phyloP scores from a whole-genome alignment of 2,329 filamentous ascomycete species.

The Fusarium xyrophilum region DNA sequence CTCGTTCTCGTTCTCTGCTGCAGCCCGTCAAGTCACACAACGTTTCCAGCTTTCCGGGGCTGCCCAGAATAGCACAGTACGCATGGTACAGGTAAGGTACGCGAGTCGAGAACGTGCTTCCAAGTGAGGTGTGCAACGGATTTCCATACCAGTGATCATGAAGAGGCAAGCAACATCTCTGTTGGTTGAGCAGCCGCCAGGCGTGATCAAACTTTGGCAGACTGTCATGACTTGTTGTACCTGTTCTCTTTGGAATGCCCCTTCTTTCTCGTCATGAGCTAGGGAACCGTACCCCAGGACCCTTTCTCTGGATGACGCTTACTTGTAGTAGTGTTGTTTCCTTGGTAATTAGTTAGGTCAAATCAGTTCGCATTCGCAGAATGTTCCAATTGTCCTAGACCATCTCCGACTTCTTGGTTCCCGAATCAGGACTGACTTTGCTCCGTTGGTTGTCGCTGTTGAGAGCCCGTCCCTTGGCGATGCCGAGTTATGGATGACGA shows the following conservation, averaged over 20 bases:
- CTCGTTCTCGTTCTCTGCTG: background rate
- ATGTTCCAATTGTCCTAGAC: conserved; percentile 23
- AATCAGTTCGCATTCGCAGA: conserved; percentile 8
- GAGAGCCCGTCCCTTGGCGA: background rate
- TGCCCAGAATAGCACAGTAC: background rate
- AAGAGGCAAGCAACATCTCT: background rate
- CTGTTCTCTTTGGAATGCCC: conserved; percentile 9
- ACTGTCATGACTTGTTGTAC: conserved; percentile 1
- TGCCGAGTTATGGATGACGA: conserved; percentile 10
- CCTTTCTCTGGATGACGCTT: conserved; percentile 25
- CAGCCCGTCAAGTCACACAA: background rate
- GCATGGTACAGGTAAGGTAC: background rate
- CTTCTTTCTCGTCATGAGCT: background rate
- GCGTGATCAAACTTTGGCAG: background rate
- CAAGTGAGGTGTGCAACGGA: background rate
- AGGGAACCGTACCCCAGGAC: background rate
- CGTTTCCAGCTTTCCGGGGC: conserved; percentile 5
- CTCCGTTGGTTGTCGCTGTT: background rate
- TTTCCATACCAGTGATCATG: background rate
- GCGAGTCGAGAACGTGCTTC: background rate
- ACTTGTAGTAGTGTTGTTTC: background rate
- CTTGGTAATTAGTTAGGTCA: conserved; percentile 10
- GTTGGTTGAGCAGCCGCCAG: conserved; percentile 3
- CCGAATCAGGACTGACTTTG: conserved; percentile 5
- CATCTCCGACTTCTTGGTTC: conserved; percentile 14